Conservation (phyloP, 2,329 filamentous ascomycete genomes). For the Rutstroemia sydowiana region DNA sequence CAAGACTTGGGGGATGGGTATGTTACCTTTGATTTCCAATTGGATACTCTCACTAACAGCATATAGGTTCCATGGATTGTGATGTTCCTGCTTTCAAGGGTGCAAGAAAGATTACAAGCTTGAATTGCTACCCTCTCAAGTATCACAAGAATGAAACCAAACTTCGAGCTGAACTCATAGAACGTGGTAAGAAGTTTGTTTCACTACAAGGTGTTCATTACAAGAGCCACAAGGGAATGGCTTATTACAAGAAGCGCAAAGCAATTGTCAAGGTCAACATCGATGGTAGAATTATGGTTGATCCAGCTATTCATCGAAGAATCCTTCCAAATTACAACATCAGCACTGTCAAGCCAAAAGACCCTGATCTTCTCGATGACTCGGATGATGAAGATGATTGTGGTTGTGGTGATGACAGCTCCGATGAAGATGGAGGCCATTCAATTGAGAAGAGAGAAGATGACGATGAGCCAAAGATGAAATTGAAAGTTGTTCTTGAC, state of each 20-base stretch:
- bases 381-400: conserved; percentile 37
- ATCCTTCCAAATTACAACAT: conserved; percentile 83
- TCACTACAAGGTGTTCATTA: conserved; percentile 76
- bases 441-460: conserved; percentile 18
- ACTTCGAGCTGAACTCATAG: conserved; percentile 60
- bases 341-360: conserved; percentile 65
- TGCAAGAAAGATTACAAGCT: conserved; percentile 70
- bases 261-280: conserved; percentile 72
- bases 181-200: conserved; percentile 80
- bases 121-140: conserved; percentile 68
- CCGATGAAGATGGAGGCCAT: conserved; percentile 29
- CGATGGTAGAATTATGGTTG: conserved; percentile 82
- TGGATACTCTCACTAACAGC: conserved; percentile 7
- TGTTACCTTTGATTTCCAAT: conserved; percentile 1
- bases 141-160: conserved; percentile 68
- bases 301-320: conserved; percentile 71
- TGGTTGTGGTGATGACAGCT: conserved; percentile 33
- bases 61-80: conserved; percentile 46
- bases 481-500: conserved; percentile 32
- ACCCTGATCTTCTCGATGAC: conserved; percentile 51
- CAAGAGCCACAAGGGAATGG: conserved; percentile 74
- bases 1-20: conserved; percentile 71
- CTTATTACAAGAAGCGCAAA: conserved; percentile 76
- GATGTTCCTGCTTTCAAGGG: conserved; percentile 73
- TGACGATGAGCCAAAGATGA: conserved; percentile 29